Conservation (phyloP, 495 filamentous ascomycete species). For the Penicillium paradoxum region DNA sequence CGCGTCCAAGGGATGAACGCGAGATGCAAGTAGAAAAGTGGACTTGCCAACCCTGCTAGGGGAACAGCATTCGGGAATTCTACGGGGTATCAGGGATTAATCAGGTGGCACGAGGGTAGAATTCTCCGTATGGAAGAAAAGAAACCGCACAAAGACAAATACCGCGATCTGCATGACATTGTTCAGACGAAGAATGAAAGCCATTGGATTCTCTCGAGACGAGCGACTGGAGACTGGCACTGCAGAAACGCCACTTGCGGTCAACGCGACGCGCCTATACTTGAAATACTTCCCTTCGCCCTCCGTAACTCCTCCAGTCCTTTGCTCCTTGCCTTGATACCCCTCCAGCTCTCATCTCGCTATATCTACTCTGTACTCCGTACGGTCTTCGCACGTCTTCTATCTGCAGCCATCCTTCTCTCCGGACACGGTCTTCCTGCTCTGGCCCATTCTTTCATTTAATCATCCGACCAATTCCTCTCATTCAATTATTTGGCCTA, state of each 20-base stretch:
- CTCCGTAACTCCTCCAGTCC: slow-evolving; percentile 6
- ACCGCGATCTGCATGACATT: neutral
- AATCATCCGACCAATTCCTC: neutral
- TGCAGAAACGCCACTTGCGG: slow-evolving; percentile 18
- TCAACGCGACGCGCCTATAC: slow-evolving; percentile 19
- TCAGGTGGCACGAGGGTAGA: no score
- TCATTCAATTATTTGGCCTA: slow-evolving; percentile 1
- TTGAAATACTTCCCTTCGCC: slow-evolving; percentile 17
- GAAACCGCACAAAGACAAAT: no score
- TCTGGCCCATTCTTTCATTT: slow-evolving; percentile 1
- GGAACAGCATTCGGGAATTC: neutral
- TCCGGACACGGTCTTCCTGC: neutral
- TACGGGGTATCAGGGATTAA: neutral
- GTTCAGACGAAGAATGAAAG: slow-evolving; percentile 1
- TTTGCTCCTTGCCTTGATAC: slow-evolving; percentile 6
- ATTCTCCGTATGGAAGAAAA: no score
- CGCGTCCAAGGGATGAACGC: slow-evolving; percentile 6
- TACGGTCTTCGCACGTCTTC: slow-evolving; percentile 1
- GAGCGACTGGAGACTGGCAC: neutral
- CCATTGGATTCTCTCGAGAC: slow-evolving; percentile 15
- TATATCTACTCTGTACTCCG: slow-evolving; percentile 7
- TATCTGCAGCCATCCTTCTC: slow-evolving; percentile 2
- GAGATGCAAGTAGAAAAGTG: neutral
- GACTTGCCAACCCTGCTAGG: neutral
- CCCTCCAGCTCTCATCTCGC: slow-evolving; percentile 1